Base-by-base conservation (phyloP, 2,329 filamentous ascomycete genomes). In the Calonectria pseudoreteaudii region DNA sequence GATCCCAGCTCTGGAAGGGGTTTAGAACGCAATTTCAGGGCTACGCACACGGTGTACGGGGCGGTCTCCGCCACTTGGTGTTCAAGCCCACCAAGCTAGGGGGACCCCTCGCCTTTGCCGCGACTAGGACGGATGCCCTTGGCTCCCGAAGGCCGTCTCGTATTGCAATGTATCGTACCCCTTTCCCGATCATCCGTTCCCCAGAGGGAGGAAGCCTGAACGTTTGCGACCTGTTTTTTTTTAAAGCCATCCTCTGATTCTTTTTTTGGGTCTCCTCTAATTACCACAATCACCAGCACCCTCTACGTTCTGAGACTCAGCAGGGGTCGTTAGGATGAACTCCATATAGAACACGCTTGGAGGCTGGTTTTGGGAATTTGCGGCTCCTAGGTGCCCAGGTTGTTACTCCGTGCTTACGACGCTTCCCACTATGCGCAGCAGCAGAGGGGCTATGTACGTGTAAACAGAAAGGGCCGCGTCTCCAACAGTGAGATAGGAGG, bases 21-120 rank as follows among this genome's bases (percentile, higher is more conserved):
- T 49, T 68, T 72, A 75, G 74, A 77, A 64, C 70, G 36, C 69
- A 52, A 68, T 74, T 76, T 73, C 62, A 70, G 66, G 71, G 72
- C 74, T 76, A 72, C 34, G 34, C 38, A 65, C 44, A 20, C 47
- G 50, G 34, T 34, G 50, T 52, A 50, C 50, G 28, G 64, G 69
- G 52, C 36, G 38, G 36, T 52, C 69, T 70, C 41, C 60, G 41
- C 47, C 36, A 28, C 30, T 36, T 69, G 41, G 41, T 47, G 34
- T 41, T 23, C 28, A 53, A 23, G 10, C 18, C 23, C 14, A 31
- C 23, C 31, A n/a, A 49, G 44, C n/a, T 49, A 64, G 47, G 53
- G 64, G 64, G 6, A n/a, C 47, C 34, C 49, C 31, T 62, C 66
- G 34, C 47, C 52, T 38, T 26, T 28, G 56, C n/a, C 49, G 41